Base-by-base conservation (phyloP, 257 asterid genomes). In the Lavandula angustifolia region DNA sequence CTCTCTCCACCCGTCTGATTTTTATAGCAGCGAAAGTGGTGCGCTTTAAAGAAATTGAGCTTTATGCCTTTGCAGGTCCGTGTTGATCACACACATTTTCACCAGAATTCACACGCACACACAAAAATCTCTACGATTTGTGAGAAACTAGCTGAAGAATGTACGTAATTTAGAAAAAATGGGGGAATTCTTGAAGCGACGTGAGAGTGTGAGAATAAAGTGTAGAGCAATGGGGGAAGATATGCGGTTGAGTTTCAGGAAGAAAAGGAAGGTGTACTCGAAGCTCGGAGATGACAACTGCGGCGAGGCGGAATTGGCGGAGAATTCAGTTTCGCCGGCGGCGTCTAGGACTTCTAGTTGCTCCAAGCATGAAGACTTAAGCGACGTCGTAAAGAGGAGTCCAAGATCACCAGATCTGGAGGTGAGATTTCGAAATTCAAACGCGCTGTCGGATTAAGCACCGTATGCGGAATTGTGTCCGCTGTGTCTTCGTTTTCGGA, bases 351-450 rank as follows among this genome's bases (percentile, higher is more conserved):
- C 63, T 50, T 73, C 82, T 48, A 75, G 74, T 10, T 50, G 63
- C 59, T 41, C 35, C 4, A 55, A 67, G 51, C 49, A 63, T 51
- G 81, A 57, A 12, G 72, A 69, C 38, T 68, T 78, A 2, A 62
- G 51, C 71, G 82, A 72, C 68, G 86, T 44, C 22, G 73, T 34
- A 9, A 63, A 70, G 72, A 69, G 43, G 62, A 52, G 64, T 35
- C 43, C 58, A 77, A 65, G 80, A 70, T 70, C 85, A 10, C 54
- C 79, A 73, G 96, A 91, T 84, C 94, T 86, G 89, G 84, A 86
- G 94, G 90, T 82, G 62, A 76, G 29, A 33, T 27, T 60, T 49
- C 63, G 40, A 48, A 77, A 74, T 78, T 78, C 41, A 18, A 73
- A 68, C 35, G 62, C 47, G 2, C 51, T 29, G 58, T 57, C 42